phyloP scores from a whole-genome alignment of 23 red algal species.

The Gracilaria caudata region DNA sequence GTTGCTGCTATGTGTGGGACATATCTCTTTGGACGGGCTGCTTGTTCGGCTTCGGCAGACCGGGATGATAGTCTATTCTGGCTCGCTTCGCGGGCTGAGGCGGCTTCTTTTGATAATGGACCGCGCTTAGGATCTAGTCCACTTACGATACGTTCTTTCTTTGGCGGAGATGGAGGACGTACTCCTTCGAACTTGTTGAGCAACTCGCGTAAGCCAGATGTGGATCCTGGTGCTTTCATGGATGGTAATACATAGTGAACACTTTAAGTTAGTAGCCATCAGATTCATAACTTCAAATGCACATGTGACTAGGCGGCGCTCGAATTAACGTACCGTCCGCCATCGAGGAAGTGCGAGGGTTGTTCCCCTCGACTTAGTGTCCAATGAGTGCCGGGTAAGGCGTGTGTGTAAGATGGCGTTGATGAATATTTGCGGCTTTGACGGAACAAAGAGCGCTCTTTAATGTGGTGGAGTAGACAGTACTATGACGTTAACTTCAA shows the following conservation, averaged over 20 bases:
- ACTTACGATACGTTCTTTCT: constrained; percentile 56
- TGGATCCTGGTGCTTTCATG: neutral
- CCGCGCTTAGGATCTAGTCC: constrained; percentile 30
- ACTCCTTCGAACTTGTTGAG: constrained; percentile 57
- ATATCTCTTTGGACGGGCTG: constrained; percentile 8
- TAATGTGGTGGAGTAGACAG: too few species aligned
- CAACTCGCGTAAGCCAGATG: constrained; percentile 34
- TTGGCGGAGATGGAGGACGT: constrained; percentile 36
- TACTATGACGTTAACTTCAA: too few species aligned
- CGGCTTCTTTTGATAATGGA: constrained; percentile 29
- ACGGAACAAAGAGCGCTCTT: too few species aligned
- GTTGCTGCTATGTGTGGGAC: constrained; percentile 36
- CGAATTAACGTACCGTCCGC: neutral
- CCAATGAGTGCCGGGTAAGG: too few species aligned
- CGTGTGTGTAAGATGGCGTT: too few species aligned
- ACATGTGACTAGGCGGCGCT: neutral
- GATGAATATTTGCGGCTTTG: too few species aligned
- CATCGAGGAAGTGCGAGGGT: neutral
- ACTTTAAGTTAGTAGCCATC: neutral
- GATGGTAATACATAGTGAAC: neutral
- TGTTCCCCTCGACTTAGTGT: too few species aligned
- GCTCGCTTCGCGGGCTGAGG: constrained; percentile 20
- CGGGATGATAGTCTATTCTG: constrained; percentile 9
- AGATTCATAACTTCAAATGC: neutral
- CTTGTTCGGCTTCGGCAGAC: constrained; percentile 12